phyloP scores from a whole-genome alignment of 164 flowering plant genomes.

The Euptelea pleiosperma region DNA sequence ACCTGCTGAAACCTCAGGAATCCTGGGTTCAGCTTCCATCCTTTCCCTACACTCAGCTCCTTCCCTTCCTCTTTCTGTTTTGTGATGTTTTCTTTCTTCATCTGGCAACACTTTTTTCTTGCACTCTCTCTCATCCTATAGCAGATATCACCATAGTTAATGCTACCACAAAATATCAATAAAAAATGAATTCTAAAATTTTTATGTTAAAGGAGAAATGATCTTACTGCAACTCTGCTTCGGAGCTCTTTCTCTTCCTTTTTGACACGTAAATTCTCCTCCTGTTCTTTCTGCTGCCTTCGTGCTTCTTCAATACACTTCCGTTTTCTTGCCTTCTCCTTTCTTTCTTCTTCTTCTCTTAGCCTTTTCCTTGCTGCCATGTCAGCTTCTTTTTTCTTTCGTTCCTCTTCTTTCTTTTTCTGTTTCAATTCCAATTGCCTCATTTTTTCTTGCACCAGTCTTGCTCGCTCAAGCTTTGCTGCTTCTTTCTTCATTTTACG shows the following conservation, averaged over 20 bases:
- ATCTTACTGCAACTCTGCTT: conserved; percentile 33
- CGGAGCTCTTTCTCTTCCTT: conserved; percentile 43
- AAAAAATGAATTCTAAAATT: not conserved
- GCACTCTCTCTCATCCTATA: conserved; percentile 35
- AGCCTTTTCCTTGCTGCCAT: conserved; percentile 62
- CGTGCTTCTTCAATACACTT: conserved; percentile 51
- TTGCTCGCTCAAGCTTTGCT: conserved; percentile 64
- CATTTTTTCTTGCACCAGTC: conserved; percentile 57
- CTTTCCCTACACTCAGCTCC: conserved; percentile 16
- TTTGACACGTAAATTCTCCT: conserved; percentile 39
- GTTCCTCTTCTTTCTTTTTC: conserved; percentile 64
- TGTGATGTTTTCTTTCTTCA: conserved; percentile 26
- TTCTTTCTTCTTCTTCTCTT: conserved; percentile 76
- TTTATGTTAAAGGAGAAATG: conserved; percentile 1
- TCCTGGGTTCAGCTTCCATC: conserved; percentile 20
- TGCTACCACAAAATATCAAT: not conserved
- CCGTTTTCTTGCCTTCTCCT: conserved; percentile 66
- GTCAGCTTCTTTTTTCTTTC: conserved; percentile 67
- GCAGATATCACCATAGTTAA: conserved; percentile 6
- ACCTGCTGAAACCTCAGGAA: conserved; percentile 7
- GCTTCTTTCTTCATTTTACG: conserved; percentile 90
- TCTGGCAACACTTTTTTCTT: conserved; percentile 32
- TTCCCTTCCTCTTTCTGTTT: conserved; percentile 22
- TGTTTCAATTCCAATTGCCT: conserved; percentile 49
- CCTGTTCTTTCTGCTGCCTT: conserved; percentile 42